Evolutionary conservation across 2,329 filamentous ascomycete genomes (phyloP).

Genomic region (Apiospora rasikravindrae): DNA sequence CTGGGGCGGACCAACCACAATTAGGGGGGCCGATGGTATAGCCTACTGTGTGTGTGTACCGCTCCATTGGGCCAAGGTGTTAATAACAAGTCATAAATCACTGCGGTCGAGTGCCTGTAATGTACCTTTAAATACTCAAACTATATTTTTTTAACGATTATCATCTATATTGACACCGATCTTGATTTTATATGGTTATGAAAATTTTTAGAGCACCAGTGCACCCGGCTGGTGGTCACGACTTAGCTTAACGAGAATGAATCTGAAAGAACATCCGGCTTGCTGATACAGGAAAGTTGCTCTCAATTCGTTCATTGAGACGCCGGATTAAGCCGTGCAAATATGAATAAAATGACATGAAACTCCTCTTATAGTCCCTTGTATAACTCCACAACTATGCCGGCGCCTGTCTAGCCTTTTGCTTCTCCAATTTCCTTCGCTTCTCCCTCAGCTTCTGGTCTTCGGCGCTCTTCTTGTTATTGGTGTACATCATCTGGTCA

Average conservation of each 20-base stretch:
- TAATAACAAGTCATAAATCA: neutral
- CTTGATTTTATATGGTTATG: neutral
- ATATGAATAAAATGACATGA: constrained; percentile 9
- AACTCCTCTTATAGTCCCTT: constrained; percentile 16
- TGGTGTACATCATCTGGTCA: constrained; percentile 96
- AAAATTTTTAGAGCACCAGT: neutral
- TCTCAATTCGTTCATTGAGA: neutral
- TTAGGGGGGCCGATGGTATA: neutral
- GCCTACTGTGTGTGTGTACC: neutral
- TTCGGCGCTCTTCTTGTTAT: constrained; percentile 90
- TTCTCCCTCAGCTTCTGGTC: constrained; percentile 86
- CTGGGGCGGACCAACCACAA: neutral
- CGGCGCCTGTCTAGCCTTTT: constrained; percentile 43
- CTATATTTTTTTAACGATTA: too few relatives aligned
- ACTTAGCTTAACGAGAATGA: neutral
- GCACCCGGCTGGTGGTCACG: neutral
- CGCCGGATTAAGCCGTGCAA: neutral
- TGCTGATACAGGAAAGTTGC: neutral
- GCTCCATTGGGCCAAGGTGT: neutral
- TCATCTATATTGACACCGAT: neutral
- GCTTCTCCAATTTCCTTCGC: constrained; percentile 84
- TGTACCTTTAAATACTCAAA: too few relatives aligned
- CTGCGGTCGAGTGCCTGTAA: neutral
- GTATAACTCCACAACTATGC: constrained; percentile 29
- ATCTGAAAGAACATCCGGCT: neutral